Conservation (phyloP, 352 stramenopile genomes). For the Phytophthora hybrid region DNA sequence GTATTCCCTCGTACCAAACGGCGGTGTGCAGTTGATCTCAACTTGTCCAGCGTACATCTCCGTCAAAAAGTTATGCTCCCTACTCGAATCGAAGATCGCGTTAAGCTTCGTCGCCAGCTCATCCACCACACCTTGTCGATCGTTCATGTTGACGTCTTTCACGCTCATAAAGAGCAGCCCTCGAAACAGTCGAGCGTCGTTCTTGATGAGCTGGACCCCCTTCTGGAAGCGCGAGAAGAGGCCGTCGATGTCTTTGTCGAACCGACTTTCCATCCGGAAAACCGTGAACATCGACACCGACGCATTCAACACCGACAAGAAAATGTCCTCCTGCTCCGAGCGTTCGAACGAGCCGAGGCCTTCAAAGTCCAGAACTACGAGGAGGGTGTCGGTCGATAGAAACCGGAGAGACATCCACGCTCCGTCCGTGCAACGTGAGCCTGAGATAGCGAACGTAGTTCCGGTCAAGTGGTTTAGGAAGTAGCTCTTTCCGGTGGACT, state of each 20-base stretch:
- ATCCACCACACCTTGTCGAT: constrained; percentile 31
- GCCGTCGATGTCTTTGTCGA: constrained; percentile 69
- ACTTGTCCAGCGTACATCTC: constrained; percentile 71
- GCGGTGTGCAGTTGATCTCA: constrained; percentile 73
- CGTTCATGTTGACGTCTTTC: constrained; percentile 70
- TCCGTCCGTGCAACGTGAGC: constrained; percentile 52
- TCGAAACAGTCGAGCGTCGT: constrained; percentile 36
- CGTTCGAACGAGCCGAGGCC: constrained; percentile 66
- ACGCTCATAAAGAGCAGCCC: constrained; percentile 55
- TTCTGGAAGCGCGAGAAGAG: constrained; percentile 66
- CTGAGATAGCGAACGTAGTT: constrained; percentile 60
- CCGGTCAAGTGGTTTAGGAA: constrained; percentile 72
- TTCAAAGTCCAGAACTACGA: constrained; percentile 74
- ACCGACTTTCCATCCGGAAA: constrained; percentile 68
- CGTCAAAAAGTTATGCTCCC: constrained; percentile 67
- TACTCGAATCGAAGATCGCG: constrained; percentile 48
- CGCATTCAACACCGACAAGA: constrained; percentile 65
- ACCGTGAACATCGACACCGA: constrained; percentile 64
- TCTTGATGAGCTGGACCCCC: constrained; percentile 57
- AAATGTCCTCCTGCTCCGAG: constrained; percentile 67
- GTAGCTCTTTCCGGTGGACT: constrained; percentile 74
- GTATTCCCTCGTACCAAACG: constrained; percentile 66
- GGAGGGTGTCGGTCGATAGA: constrained; percentile 30
- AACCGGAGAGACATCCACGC: constrained; percentile 57
- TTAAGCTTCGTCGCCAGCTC: constrained; percentile 66